Evolutionary conservation across 2,329 filamentous ascomycete genomes (phyloP), one percentile per base, ranked within the genome.

Genomic region (Tolypocladium sp.): DNA sequence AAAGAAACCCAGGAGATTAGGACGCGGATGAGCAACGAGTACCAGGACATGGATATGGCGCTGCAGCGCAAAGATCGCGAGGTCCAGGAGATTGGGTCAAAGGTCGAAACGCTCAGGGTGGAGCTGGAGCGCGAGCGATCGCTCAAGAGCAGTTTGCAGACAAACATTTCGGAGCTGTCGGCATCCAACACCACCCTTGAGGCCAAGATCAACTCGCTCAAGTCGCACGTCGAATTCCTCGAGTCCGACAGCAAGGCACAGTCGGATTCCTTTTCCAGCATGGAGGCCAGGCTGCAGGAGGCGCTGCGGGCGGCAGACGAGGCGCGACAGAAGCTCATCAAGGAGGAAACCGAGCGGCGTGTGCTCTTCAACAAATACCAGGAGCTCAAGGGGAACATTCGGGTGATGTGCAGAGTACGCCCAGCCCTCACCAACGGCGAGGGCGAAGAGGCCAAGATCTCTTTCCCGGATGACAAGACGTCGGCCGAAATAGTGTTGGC

Each of bases 321-420:
- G 41, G 86, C 90, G 1, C 86, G 89, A 59, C 85, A 91, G 64
- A 96, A 94, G 69, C 79, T 99, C 35, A 88, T 94, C 63, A 91
- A 88, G 67, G 94, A 97, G 70, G 94, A 99, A 74, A 94, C 90
- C 0, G 79, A 96, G 56, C 86, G 94, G 17, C 85, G 94, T 27
- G 93, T 95, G 66, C 82, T 99, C 0, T 96, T 97, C 78, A 97
- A 97, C 74, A 94, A 96, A 72, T 93, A 99, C 54, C 92, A 99
- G 71, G 94, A 99, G 70, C 83, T 99, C 61, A 97, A 96, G 73
- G 94, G 94, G 67, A 99, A 99, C 70, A 99, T 99, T 68, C 89
- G 94, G 25, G 94, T 99, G 64, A 99, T 99, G 85, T 97, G 93
- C 70, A 87, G 94, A 70, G 93, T 97, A 35, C 88, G 95, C 46